Percentiles rank a stretch among this genome's conserved stretches.
Evolutionary conservation across 2,329 filamentous ascomycete genomes (phyloP).

Genomic region (Metarhizium album): DNA sequence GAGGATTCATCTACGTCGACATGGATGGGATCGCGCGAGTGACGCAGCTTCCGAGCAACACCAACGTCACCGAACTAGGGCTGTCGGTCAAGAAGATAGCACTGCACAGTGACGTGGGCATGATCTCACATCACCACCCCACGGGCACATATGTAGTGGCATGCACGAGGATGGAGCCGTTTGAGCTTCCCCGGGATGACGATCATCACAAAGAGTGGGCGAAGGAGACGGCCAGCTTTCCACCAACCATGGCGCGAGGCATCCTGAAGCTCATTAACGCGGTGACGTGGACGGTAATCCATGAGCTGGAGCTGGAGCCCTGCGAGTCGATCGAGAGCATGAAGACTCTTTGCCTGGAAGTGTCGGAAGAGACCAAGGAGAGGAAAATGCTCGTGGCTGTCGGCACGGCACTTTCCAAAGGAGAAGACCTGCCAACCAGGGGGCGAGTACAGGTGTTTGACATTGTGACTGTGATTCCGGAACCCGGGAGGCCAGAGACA

Average conservation of each 20-base stretch:
- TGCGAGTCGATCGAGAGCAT: constrained; percentile 73
- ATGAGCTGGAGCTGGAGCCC: constrained; percentile 60
- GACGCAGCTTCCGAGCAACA: constrained; percentile 56
- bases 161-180: constrained; percentile 56
- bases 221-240: constrained; percentile 53
- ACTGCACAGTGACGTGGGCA: constrained; percentile 58
- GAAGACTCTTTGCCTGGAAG: constrained; percentile 73
- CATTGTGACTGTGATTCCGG: constrained; percentile 81
- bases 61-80: constrained; percentile 62
- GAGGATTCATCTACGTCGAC: constrained; percentile 77
- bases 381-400: constrained; percentile 72
- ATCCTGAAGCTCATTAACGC: constrained; percentile 71
- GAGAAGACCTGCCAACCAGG: constrained; percentile 79
- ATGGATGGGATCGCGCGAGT: constrained; percentile 61
- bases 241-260: constrained; percentile 61
- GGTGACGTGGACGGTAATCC: constrained; percentile 65
- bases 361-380: constrained; percentile 85
- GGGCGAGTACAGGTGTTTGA: constrained; percentile 87
- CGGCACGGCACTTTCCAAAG: constrained; percentile 75
- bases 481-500: constrained; percentile 76
- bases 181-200: constrained; percentile 78
- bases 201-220: constrained; percentile 75
- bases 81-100: constrained; percentile 64
- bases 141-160: constrained; percentile 68
- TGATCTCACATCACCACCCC: constrained; percentile 65